Evolutionary conservation across 805 yeast genomes (phyloP), one percentile per base, ranked within the genome.

Genomic region (Yamadazyma sp.): DNA sequence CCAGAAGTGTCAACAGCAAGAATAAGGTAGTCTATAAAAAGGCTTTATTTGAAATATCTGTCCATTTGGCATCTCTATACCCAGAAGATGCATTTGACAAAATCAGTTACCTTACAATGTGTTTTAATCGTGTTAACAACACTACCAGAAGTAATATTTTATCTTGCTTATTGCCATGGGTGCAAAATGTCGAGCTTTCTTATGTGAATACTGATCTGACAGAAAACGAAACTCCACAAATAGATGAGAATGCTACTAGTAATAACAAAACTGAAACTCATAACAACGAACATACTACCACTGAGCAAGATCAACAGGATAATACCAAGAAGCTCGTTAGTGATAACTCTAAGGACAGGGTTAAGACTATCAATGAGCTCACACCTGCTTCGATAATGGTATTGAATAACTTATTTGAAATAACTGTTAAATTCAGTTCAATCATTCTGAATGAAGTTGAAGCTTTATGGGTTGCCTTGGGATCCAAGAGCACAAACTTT

Each of bases 391-490:
- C 69, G 1, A 55, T 71, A 32, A 86, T 89, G 94, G 86, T 87
- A 2, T 51, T 91, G 45, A 76, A 75, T 42, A 88, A 89, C 44
- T 60, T 91, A 36, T 78, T 89, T 55, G 97, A 86, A 47, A 82
- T 93, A 25, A 87, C 97, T 0, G 78, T 87, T 23, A 78, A 78
- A 39, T 85, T 82, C 47, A 78, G 89, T 33, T 80, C 82, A 30
- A 67, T 70, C 10, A 78, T 86, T 46, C 86, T 86, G 28, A 83
- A 82, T 48, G 98, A 88, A 48, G 86, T 93, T 8, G 97, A 89
- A 55, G 95, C 95, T 0, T 59, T 93, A 15, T 93, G 99, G 99
- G 87, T 86, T 4, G 91, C 97, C 0, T 65, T 93, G n/a, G 96
- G 94, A 1, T 72, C 75, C n/a, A 72, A 76, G 19, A 71, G 75